Evolutionary conservation across 2,329 filamentous ascomycete species (phyloP).

Genomic region (Penicillium oxalicum): DNA sequence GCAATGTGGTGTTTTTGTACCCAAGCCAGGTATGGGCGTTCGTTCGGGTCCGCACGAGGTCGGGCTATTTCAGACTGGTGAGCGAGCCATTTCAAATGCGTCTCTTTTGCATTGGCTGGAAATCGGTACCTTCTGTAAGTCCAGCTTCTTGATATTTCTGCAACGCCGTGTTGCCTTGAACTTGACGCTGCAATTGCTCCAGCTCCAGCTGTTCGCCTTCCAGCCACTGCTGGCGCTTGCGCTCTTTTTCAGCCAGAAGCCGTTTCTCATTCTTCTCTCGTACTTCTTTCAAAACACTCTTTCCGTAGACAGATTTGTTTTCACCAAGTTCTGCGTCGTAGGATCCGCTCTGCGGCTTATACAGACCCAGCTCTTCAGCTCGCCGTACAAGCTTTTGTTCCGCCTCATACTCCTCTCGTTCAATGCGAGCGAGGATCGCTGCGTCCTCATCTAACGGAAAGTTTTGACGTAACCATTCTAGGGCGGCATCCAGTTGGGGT

Average conservation of each 20-base stretch:
- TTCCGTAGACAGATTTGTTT: constrained; percentile 38
- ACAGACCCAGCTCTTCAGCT: constrained; percentile 37
- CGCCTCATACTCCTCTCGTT: constrained; percentile 34
- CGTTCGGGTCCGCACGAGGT: constrained; percentile 36
- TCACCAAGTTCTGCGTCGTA: constrained; percentile 39
- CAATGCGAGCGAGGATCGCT: constrained; percentile 42
- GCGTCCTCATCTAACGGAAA: constrained; percentile 45
- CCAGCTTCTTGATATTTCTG: constrained; percentile 32
- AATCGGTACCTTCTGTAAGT: constrained; percentile 30
- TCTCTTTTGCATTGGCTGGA: neutral
- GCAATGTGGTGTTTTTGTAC: constrained; percentile 39
- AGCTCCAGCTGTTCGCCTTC: constrained; percentile 43
- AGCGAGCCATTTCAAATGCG: constrained; percentile 1
- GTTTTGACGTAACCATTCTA: constrained; percentile 39
- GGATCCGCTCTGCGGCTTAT: constrained; percentile 41
- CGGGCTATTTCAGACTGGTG: constrained; percentile 21
- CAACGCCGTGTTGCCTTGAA: constrained; percentile 32
- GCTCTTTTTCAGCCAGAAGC: constrained; percentile 41
- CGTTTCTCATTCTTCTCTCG: constrained; percentile 37
- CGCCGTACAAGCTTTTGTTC: constrained; percentile 33
- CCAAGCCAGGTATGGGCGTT: constrained; percentile 39
- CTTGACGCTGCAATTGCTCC: constrained; percentile 27
- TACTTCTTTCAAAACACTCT: constrained; percentile 37
- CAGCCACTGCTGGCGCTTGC: constrained; percentile 49
- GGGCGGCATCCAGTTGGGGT: constrained; percentile 30